These are phyloP conservation scores for Fragaria vesca DNA, from an alignment of 306 rosid species.

Conservation along the genomic window DNA sequence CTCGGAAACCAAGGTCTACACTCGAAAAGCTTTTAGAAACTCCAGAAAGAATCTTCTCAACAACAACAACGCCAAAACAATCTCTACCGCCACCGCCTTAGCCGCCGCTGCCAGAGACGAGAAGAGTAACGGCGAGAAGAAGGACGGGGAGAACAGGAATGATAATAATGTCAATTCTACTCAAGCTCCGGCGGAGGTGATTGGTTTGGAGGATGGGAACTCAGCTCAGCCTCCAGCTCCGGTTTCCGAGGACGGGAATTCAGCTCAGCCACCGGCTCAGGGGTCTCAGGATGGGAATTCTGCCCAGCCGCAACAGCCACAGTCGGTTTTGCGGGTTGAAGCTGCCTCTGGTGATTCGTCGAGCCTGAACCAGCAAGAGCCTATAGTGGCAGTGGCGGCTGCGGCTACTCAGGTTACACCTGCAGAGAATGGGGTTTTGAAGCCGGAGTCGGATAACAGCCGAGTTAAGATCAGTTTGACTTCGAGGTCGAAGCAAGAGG, in stretches of 20 bases:
- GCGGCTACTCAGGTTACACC: slow-evolving; percentile 36
- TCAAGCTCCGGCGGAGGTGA: slow-evolving; percentile 10
- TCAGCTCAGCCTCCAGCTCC: slow-evolving; percentile 26
- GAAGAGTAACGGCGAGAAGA: slow-evolving; percentile 7
- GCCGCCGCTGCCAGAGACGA: neutral
- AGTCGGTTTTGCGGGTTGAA: slow-evolving; percentile 29
- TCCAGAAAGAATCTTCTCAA: slow-evolving; percentile 29
- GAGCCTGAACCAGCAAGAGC: slow-evolving; percentile 38
- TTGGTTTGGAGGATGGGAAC: slow-evolving; percentile 39
- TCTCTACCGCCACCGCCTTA: neutral
- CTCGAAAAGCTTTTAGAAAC: slow-evolving; percentile 62
- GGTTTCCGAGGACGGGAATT: neutral
- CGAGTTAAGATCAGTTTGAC: slow-evolving; percentile 40
- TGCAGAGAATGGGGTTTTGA: slow-evolving; percentile 40
- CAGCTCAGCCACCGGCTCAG: slow-evolving; percentile 15
- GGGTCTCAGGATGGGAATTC: slow-evolving; percentile 37
- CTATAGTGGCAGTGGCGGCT: slow-evolving; percentile 24
- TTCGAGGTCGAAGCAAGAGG: slow-evolving; percentile 57
- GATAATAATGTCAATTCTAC: slow-evolving; percentile 20
- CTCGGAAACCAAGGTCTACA: slow-evolving; percentile 64
- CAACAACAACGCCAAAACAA: slow-evolving; percentile 20
- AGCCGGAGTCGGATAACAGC: slow-evolving; percentile 27
- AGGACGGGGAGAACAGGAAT: neutral
- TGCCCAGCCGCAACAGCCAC: slow-evolving; percentile 29
- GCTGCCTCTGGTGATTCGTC: slow-evolving; percentile 48